These are phyloP conservation scores for Naganishia albida DNA, from an alignment of 1,284 basidiomycete genomes.

Conservation along the genomic window DNA sequence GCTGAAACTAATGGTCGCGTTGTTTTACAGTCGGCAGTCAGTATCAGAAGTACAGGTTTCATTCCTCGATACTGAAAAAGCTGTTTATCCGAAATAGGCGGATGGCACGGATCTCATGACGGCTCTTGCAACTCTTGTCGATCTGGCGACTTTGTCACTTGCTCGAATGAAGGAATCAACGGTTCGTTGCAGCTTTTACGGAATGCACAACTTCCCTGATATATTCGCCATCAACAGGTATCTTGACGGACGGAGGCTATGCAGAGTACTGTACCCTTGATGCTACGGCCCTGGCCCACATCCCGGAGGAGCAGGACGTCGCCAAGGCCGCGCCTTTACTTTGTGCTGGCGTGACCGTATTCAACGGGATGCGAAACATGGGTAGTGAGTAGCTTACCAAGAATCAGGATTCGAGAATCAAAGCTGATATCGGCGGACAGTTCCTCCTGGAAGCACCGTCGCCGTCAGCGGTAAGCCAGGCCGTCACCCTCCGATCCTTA, in stretches of 20 bases:
- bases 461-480: slow-evolving; percentile 15
- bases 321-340: slow-evolving; percentile 56
- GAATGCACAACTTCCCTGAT: too few species aligned
- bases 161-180: slow-evolving; percentile 41
- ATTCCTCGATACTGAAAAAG: not conserved
- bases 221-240: slow-evolving; percentile 39
- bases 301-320: slow-evolving; percentile 47
- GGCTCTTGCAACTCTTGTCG: slow-evolving; percentile 42
- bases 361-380: slow-evolving; percentile 54
- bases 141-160: slow-evolving; percentile 42
- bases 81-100: slow-evolving; percentile 23
- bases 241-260: slow-evolving; percentile 50
- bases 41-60: not conserved
- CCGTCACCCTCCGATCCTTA: slow-evolving; percentile 63
- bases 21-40: slow-evolving; percentile 13
- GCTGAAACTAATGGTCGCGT: not conserved
- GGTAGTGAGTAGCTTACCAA: not conserved
- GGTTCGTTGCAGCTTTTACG: too few species aligned
- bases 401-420: too few species aligned
- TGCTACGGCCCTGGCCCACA: slow-evolving; percentile 47
- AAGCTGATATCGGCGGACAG: not conserved
- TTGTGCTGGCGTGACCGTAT: slow-evolving; percentile 70
- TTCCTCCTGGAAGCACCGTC: slow-evolving; percentile 22
- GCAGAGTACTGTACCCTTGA: slow-evolving; percentile 51
- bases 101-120: slow-evolving; percentile 43